Conservation (phyloP, 768 basidiomycete species). For the Termitomyces sp. region DNA sequence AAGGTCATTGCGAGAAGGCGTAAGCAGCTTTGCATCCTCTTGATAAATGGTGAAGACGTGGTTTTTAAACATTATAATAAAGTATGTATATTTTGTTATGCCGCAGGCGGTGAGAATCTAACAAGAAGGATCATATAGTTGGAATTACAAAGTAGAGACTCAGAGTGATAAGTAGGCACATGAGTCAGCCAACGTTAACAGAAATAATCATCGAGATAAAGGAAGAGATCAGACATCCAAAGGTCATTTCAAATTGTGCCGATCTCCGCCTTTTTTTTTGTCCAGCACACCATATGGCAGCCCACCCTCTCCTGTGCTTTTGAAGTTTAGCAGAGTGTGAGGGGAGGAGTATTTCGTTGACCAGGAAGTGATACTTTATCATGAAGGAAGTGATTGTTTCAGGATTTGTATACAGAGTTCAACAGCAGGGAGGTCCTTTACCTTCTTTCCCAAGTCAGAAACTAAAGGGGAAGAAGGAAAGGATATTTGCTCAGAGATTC, state of each 20-base stretch:
- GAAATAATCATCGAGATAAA: not conserved
- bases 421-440: too few relatives aligned
- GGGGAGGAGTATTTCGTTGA: slow-evolving; percentile 65
- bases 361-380: not conserved
- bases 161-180: not conserved
- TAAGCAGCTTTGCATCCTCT: slow-evolving; percentile 6
- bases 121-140: not conserved
- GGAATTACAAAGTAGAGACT: not conserved
- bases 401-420: too few relatives aligned
- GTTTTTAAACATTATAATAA: not conserved
- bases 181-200: not conserved
- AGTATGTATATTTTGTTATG: not conserved
- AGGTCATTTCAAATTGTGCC: slow-evolving; percentile 62
- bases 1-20: slow-evolving; percentile 4
- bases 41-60: not conserved
- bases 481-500: too few relatives aligned
- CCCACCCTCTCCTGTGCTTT: slow-evolving; percentile 57
- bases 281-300: slow-evolving; percentile 67
- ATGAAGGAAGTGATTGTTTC: too few relatives aligned
- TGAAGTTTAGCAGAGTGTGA: slow-evolving; percentile 63
- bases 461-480: too few relatives aligned
- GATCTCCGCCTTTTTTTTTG: slow-evolving; percentile 68
- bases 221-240: slow-evolving; percentile 72
- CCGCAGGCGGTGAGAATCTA: not conserved
- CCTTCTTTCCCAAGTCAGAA: too few relatives aligned